Evolutionary conservation across 768 basidiomycete species (phyloP), one percentile per base, ranked within the genome.

Genomic region (Strobilomyces dryophilus): DNA sequence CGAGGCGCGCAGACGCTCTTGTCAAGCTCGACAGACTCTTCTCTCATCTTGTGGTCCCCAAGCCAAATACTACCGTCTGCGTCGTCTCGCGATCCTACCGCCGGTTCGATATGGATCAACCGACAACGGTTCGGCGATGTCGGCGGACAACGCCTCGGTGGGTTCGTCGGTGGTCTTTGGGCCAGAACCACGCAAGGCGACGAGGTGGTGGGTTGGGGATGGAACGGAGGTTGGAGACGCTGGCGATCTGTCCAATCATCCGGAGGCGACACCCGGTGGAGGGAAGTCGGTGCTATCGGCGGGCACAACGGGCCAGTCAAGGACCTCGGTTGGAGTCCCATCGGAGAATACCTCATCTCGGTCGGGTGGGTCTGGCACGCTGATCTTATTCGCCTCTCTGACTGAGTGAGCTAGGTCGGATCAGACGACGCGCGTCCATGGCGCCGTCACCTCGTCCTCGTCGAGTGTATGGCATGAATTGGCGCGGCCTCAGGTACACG

Each of bases 21-120:
- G n/a, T 95, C 94, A 11, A 88, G 92, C 6, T 95, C 97, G 1
- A 87, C 91, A 2, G 97, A 99, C 69, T 95, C 95, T 18, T 98
- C 95, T 8, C 67, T 98, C 26, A 98, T 98, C 54, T 71, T 98
- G 48, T 99, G 97, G 97, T 85, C 89, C 2, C 91, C 92, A 2
- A 84, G 90, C 0, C 71, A 76, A 9, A 69, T 80, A 12, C 56
- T 71, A 14, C 73, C 53, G 57, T 65, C 45, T 53, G 72, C 52
- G 49, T 71, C 52, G 51, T 70, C 58, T 61, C 66, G 76, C 32
- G 72, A 66, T 8, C 66, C 76, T 4, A 74, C 83, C 2, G 63
- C 56, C 5, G 58, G 59, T 21, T 83, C 87, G 2, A 82, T 98
- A 27, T 99, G 97, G 97, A 84, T 93, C 42, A 93, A 89, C 56